Base-by-base conservation (phyloP, 2,329 filamentous ascomycete species). In the Clathrospora elynae region DNA sequence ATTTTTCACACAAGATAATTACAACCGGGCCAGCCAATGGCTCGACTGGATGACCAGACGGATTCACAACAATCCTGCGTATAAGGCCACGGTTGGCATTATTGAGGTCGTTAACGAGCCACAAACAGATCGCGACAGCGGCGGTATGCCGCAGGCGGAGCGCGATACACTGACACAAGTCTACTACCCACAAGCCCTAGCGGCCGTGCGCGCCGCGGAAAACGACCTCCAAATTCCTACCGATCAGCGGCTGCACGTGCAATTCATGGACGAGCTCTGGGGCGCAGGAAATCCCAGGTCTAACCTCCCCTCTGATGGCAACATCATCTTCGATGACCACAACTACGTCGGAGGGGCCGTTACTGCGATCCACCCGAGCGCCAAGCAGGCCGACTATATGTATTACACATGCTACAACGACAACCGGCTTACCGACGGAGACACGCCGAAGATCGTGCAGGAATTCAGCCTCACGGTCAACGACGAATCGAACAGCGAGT, bases 61-160 rank as follows among this genome's bases (percentile, higher is more conserved):
- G 16, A 74, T 82, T 43, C 79, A 83, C 57, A 68, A 57, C 5
- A 75, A 72, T 38, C 35, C 66, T 13, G 72, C 72, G n/a, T 80
- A 78, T 57, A 66, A 72, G 35, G 79, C 77, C 29, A 79, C 83
- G 16, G 79, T 80, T 38, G 42, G 42, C 19, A 83, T 82, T 73
- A 64, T 84, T 18, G 75, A 79, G 56, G 62, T 84, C 5, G 70
- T 83, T 36, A 84, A 84, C 53, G 81, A 84, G 58, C 81, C 81
- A 6, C 8, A 63, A 76, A 48, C 50, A 4, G 11, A 9, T 4
- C 47, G 49, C 8, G 49, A 53, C 42, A n/a, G 25, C 3, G 42
- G 42, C 6, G 42, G 42, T 2, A 46, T 46, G 42, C 42, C 55
- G 0, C 42, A 51, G 14, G 41, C 37, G 8, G 34, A 19, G 72